Conservation (phyloP, 2,329 filamentous ascomycete species). For the Septoria linicola region DNA sequence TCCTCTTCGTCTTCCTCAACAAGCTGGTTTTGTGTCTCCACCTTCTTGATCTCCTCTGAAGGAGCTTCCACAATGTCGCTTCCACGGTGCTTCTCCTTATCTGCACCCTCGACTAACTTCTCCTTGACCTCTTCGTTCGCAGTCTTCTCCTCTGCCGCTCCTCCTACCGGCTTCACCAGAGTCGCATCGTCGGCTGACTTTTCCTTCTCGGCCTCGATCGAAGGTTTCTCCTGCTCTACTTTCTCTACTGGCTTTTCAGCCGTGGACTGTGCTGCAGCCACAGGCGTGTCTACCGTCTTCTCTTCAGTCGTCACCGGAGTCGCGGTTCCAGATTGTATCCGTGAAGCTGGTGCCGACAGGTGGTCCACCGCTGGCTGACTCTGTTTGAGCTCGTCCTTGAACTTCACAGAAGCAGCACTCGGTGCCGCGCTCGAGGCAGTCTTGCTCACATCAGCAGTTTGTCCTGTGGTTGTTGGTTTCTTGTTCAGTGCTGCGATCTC, state of each 20-base stretch:
- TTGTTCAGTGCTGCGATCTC: conserved; percentile 32
- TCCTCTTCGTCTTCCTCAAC: conserved; percentile 19
- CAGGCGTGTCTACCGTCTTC: background rate
- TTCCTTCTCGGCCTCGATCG: too few species aligned
- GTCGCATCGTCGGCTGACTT: too few species aligned
- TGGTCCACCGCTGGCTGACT: conserved; percentile 24
- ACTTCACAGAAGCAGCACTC: background rate
- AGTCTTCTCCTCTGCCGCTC: background rate
- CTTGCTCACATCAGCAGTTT: conserved; percentile 29
- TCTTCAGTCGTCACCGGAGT: conserved; percentile 33
- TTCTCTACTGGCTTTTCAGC: background rate
- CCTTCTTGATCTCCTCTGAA: conserved; percentile 25
- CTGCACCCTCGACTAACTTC: background rate
- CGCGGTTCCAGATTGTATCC: conserved; percentile 35
- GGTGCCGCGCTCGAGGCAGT: conserved; percentile 20
- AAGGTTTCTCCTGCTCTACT: background rate
- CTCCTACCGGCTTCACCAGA: background rate
- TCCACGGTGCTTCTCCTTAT: conserved; percentile 18
- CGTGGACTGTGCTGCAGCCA: background rate
- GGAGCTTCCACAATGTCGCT: conserved; percentile 16
- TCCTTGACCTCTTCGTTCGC: background rate
- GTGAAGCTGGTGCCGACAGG: conserved; percentile 30
- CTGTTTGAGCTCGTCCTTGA: conserved; percentile 16
- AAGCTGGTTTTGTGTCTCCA: conserved; percentile 13
- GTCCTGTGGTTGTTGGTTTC: conserved; percentile 10